Evolutionary conservation across 2,329 filamentous ascomycete genomes (phyloP), one percentile per base, ranked within the genome.

Genomic region (Colletotrichum agaves): DNA sequence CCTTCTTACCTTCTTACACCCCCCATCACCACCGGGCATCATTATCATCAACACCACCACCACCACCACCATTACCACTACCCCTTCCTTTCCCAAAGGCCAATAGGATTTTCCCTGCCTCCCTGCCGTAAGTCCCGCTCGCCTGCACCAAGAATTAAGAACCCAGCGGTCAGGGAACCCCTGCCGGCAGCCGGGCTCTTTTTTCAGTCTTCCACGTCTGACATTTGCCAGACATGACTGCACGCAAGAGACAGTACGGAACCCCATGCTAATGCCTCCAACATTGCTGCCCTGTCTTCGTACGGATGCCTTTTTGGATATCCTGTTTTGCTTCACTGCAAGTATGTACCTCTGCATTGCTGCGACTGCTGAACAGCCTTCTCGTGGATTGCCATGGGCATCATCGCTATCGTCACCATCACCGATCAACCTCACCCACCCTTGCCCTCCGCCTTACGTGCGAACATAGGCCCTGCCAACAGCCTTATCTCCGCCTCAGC

Each of bases 1-100:
- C 69, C 57, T 55, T 61, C n/a, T n/a, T n/a, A n/a, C 67, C 61
- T 63, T 70, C 71, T 67, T 70, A 60, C 70, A 62, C 63, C 57
- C 58, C n/a, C 61, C 43, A 59, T 47, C 56, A 47, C 44, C 57
- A 49, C 17, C n/a, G n/a, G n/a, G n/a, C 31, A 60, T 23, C 27
- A 27, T 27, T 27, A 2, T 2, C 27, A 4, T 27, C 27, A 27
- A 7, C 27, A 27, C 5, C 27, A 27, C 35, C 35, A 17, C 23
- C 46, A 61, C 19, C 46, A 50, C 33, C 43, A 58, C 39, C 44
- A 27, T 13, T 27, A 49, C 35, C 17, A 52, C n/a, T 35, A 17
- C 59, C 59, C 52, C 49, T 52, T 63, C 27, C 27, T 53, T 47
- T 52, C 59, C 52, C 15, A n/a, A 27, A 35, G 63, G 43, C 63